Conservation (phyloP, 768 basidiomycete genomes). For the Tulasnella sp. region DNA sequence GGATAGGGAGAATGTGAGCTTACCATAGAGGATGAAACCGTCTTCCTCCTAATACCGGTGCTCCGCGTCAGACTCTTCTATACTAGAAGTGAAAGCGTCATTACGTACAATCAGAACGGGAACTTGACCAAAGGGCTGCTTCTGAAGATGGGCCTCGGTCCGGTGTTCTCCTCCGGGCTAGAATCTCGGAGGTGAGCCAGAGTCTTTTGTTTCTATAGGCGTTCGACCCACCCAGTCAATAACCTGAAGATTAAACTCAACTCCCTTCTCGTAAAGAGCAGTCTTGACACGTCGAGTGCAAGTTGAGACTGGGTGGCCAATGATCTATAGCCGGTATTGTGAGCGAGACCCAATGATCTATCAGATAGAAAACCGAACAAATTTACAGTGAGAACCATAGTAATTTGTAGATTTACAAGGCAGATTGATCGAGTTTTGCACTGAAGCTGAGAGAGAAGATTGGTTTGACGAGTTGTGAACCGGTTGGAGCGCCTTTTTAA, state of each 20-base stretch:
- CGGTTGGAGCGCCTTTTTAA: no score
- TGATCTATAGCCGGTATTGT: neutral
- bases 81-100: neutral
- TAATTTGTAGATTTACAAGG: no score
- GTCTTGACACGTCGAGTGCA: neutral
- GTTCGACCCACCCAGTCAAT: constrained; percentile 26
- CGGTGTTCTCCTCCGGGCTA: neutral
- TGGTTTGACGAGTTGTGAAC: no score
- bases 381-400: neutral
- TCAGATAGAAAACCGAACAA: neutral
- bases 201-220: neutral
- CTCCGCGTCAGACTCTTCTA: no score
- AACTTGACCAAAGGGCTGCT: constrained; percentile 59
- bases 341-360: neutral
- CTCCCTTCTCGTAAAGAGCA: constrained; percentile 26
- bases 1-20: neutral
- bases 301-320: neutral
- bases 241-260: constrained; percentile 41
- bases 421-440: no score
- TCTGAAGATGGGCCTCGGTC: constrained; percentile 24
- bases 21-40: constrained; percentile 43
- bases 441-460: no score
- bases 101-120: constrained; percentile 37
- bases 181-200: neutral
- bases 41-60: constrained; percentile 33